Evolutionary conservation across 352 stramenopile species (phyloP).

Genomic region (Globisporangium emineosum): DNA sequence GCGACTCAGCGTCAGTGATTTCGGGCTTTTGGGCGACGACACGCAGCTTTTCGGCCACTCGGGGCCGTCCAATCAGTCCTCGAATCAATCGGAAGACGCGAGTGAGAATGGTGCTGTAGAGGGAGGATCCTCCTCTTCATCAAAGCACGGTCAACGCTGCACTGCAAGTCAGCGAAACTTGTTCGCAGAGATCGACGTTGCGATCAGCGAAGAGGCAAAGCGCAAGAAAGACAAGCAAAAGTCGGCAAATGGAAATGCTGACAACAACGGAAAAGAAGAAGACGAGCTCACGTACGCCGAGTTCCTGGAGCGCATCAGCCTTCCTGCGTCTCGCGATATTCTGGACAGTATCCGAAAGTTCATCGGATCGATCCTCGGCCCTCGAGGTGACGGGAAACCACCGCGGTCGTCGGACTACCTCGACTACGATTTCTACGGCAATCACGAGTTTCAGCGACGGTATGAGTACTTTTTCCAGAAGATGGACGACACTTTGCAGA

Average conservation of each 20-base stretch:
- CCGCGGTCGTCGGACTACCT: constrained; percentile 67
- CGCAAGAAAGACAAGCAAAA: constrained; percentile 27
- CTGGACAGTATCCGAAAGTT: constrained; percentile 74
- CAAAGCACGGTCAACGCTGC: constrained; percentile 4
- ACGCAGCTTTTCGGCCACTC: neutral
- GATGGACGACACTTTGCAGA: constrained; percentile 57
- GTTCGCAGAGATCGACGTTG: constrained; percentile 54
- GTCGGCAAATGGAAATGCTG: constrained; percentile 18
- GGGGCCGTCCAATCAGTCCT: neutral
- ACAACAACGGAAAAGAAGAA: constrained; percentile 20
- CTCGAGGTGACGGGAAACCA: constrained; percentile 65
- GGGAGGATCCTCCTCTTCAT: constrained; percentile 13
- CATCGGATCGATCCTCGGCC: constrained; percentile 71
- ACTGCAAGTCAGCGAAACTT: constrained; percentile 46
- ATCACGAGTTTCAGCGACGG: constrained; percentile 60
- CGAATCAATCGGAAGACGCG: constrained; percentile 17
- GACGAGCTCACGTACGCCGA: constrained; percentile 70
- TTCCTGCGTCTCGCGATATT: constrained; percentile 70
- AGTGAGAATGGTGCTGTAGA: constrained; percentile 8
- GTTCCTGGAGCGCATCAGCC: constrained; percentile 72
- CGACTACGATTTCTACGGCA: constrained; percentile 81
- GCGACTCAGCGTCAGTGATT: constrained; percentile 70
- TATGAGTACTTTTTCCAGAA: constrained; percentile 71
- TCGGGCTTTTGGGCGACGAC: constrained; percentile 58
- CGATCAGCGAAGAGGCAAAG: constrained; percentile 21